Conservation (phyloP, 176 grass and related monocot species). For the Ampelocalamus luodianensis region DNA sequence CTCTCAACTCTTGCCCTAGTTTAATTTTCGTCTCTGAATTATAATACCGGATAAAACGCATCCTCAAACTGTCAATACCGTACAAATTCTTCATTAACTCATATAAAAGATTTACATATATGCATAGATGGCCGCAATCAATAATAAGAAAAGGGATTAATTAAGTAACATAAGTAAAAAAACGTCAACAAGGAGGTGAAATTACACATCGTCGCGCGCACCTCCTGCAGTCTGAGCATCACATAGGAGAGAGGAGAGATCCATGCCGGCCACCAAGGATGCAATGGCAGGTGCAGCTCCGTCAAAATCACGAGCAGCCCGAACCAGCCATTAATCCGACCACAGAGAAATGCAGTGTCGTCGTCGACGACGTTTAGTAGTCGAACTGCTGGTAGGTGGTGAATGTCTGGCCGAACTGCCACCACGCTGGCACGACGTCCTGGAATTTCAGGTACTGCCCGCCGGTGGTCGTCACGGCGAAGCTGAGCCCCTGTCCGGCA, state of each 20-base stretch:
- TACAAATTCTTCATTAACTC: neutral
- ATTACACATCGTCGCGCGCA: constrained; percentile 13
- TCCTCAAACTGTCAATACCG: too few species aligned
- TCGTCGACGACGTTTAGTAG: constrained; percentile 31
- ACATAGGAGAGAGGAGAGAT: neutral
- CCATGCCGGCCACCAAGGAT: constrained; percentile 32
- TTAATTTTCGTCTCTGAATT: too few species aligned
- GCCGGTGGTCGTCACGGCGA: constrained; percentile 46
- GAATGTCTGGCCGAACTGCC: constrained; percentile 67
- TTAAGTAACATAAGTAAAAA: neutral
- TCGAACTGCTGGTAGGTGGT: constrained; percentile 49
- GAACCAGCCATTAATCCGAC: neutral
- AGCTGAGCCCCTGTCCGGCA: constrained; percentile 55
- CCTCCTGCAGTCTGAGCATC: constrained; percentile 41
- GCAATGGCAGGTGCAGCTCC: constrained; percentile 30
- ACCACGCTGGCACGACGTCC: constrained; percentile 37
- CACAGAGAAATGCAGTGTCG: neutral
- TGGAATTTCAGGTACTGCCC: constrained; percentile 49
- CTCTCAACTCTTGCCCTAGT: too few species aligned
- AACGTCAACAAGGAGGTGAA: neutral
- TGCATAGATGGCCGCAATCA: neutral
- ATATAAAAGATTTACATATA: neutral
- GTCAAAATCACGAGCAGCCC: constrained; percentile 40
- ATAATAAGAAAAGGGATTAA: neutral
- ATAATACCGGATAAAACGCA: too few species aligned